A percentile compares a stretch with the other conserved stretches of the same genome.
These are phyloP conservation scores for Eruca vesicaria DNA, from an alignment of 441 rosid genomes.

Conservation along the genomic window DNA sequence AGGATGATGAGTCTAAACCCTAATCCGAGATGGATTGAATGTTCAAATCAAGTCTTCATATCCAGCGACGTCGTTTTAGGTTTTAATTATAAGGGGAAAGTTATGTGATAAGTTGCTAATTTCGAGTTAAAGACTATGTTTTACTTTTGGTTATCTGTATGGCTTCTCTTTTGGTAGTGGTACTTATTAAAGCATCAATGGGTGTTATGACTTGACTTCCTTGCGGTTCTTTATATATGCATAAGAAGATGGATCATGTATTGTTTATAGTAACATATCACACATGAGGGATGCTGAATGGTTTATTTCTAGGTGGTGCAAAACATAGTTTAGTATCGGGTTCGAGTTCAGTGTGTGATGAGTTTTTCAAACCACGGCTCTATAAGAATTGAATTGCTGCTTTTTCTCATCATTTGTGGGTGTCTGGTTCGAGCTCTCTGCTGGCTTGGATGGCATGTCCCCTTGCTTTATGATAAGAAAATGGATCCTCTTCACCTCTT, in stretches of 20 bases:
- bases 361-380: conserved; percentile 32
- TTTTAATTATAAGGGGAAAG: no score
- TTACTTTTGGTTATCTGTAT: background rate
- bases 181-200: background rate
- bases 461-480: no score
- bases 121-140: background rate
- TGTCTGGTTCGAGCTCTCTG: conserved; percentile 41
- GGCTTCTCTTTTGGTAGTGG: background rate
- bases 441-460: conserved; percentile 90
- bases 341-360: conserved; percentile 43
- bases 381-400: conserved; percentile 36
- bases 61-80: background rate
- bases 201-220: background rate
- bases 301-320: conserved; percentile 1
- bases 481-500: no score
- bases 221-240: background rate
- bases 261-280: no score
- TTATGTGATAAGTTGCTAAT: background rate
- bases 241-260: background rate
- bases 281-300: background rate
- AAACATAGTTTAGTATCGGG: conserved; percentile 20
- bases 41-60: background rate
- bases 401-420: conserved; percentile 19
- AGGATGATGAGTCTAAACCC: background rate
- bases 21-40: background rate